Conservation (phyloP, 148 eudicot species). For the Pouteria glomerata region DNA sequence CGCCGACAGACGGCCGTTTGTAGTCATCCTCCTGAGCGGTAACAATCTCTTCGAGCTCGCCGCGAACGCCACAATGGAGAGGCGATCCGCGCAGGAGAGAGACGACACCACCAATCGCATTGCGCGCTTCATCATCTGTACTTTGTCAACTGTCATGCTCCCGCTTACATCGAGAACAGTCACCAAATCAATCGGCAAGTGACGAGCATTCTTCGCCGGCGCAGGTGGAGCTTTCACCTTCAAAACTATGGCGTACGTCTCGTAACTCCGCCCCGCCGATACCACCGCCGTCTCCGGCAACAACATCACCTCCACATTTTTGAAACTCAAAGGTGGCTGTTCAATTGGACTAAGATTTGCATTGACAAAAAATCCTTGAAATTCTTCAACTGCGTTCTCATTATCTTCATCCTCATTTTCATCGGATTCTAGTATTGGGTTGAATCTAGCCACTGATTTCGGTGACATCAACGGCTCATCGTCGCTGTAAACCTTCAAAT, state of each 20-base stretch:
- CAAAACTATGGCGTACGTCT: constrained; percentile 61
- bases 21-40: constrained; percentile 67
- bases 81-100: constrained; percentile 65
- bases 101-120: constrained; percentile 58
- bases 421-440: constrained; percentile 72
- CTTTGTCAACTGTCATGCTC: constrained; percentile 27
- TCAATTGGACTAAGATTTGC: neutral
- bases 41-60: constrained; percentile 54
- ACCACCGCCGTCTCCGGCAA: constrained; percentile 71
- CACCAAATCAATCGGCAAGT: constrained; percentile 71
- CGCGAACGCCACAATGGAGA: constrained; percentile 74
- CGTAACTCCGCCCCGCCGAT: constrained; percentile 44
- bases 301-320: constrained; percentile 42
- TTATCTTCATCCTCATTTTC: constrained; percentile 39
- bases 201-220: constrained; percentile 17
- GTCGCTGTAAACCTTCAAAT: constrained; percentile 65
- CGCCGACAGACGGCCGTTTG: constrained; percentile 54
- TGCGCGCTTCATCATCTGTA: constrained; percentile 45
- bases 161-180: constrained; percentile 61
- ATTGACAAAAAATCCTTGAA: constrained; percentile 57
- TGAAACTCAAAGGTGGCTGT: neutral
- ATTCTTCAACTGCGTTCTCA: constrained; percentile 18
- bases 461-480: constrained; percentile 80
- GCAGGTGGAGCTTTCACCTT: constrained; percentile 55
- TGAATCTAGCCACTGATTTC: constrained; percentile 50